Evolutionary conservation across 2,329 filamentous ascomycete genomes (phyloP), one percentile per base, ranked within the genome.

Genomic region (Colletotrichum lupini): DNA sequence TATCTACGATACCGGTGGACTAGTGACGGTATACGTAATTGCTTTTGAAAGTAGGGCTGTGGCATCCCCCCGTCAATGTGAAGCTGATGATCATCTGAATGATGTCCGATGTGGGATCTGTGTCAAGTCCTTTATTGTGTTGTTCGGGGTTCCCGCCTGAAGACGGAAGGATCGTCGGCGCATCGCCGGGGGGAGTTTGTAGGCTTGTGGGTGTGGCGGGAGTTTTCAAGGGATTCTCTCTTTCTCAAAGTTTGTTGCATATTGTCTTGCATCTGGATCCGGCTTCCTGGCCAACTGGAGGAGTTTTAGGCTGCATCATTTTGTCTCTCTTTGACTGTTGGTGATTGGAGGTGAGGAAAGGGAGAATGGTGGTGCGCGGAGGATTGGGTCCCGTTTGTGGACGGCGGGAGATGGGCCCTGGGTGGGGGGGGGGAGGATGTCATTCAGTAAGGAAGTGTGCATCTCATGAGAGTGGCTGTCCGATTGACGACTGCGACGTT

Each of bases 401-500:
- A 22, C 22, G 22, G 24, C 52, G 49, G 52, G 32, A 52, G 32
- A 24, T 49, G 42, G 32, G 63, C 8, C 26, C 60, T 19, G 32
- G 28, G n/a, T 56, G 53, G 46, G 16, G 16, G 56, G 19, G 42
- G 16, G 19, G 26, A 1, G 42, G 16, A 30, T 11, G 42, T 49
- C 42, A 22, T 22, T 64, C 32, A 28, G 59, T 64, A 59, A 68
- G 63, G 35, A 5, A 42, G 35, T 42, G 42, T 65, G 42, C 67
- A 69, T 64, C 59, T 69, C 49, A 35, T 49, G 67, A 42, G 58
- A 35, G 26, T 64, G 59, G 46, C 60, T 53, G 26, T 49, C 52
- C 69, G 53, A 72, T 72, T 69, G 66, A 64, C 66, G 66, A 69
- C 37, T 72, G 59, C 70, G 58, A 55, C 59, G 37, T 72, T 37